Evolutionary conservation across 306 rosid species (phyloP), one percentile per base, ranked within the genome.

Genomic region (Hippophae gyantsensis): DNA sequence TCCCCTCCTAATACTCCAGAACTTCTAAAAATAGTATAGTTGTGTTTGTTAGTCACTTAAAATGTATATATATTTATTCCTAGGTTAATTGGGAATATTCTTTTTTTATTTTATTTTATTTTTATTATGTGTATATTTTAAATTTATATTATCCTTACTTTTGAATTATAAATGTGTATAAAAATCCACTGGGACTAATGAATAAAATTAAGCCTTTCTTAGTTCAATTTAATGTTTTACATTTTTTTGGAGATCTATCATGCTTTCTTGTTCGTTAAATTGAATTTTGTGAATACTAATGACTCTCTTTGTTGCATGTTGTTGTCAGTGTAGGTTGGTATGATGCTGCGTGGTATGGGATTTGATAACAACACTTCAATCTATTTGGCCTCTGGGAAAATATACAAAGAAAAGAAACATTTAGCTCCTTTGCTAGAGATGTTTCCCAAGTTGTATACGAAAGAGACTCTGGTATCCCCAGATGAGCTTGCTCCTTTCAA

Each of bases 331-430:
- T 77, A 93, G 99, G 99, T 88, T 54, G 99, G 97, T 42, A 74
- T 88, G 90, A 80, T 93, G 86, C 82, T 93, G 42, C 89, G 90
- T 11, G 99, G 94, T 70, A 84, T 93, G 95, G 99, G 97, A 54
- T 86, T 93, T 65, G 78, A 79, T 69, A 88, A 88, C 74, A 78
- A 66, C 66, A 93, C 95, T 6, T 77, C 90, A 61, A 78, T 93
- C 66, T 93, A 79, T 76, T 78, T 93, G 76, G 99, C 97, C 61
- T 82, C 99, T 6, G 99, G 99, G 44, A 82, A 84, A 78, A 79
- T 88, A 72, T 93, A 88, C 76, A 63, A 64, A 53, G 82, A 78
- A 40, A 90, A 86, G 70, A 93, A 79, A 72, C 76, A 86, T 75
- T 76, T 93, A 67, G 76, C 85, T 67, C 96, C 99, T 48, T 74